Evolutionary conservation across 1,139 yeast genomes (phyloP).

Genomic region (Tardiomyces blankii): DNA sequence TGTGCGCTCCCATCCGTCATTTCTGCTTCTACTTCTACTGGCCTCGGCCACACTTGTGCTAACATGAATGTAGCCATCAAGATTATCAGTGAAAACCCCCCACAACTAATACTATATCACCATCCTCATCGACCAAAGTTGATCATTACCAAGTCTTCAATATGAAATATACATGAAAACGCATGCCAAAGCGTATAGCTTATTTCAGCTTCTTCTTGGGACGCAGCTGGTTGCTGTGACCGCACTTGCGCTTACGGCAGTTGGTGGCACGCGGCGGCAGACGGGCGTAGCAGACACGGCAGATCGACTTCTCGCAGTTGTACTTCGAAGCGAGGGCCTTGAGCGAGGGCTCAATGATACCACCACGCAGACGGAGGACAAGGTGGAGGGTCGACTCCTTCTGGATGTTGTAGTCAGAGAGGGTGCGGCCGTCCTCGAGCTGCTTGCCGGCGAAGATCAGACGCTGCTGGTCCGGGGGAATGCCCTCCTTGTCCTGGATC

Average conservation of each 20-base stretch:
- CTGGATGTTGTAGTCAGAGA: constrained; percentile 90
- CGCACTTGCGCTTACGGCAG: constrained; percentile 99
- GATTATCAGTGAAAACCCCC: no score
- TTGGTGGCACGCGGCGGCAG: constrained; percentile 99
- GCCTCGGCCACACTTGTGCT: no score
- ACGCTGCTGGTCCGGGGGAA: constrained; percentile 93
- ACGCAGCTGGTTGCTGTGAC: constrained; percentile 99
- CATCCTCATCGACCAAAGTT: not conserved
- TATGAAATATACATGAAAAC: not conserved
- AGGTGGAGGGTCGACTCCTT: constrained; percentile 85
- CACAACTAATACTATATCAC: no score
- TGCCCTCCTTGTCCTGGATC: constrained; percentile 92
- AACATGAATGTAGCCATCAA: no score
- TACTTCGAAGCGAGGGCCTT: constrained; percentile 98
- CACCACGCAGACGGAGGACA: constrained; percentile 87
- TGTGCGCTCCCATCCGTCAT: no score
- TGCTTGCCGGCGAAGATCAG: constrained; percentile 91
- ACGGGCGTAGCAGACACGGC: constrained; percentile 99
- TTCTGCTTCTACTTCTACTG: no score
- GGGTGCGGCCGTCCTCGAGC: constrained; percentile 87
- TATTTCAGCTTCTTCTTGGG: constrained; percentile 99
- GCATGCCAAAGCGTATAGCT: constrained; percentile 14
- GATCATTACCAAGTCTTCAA: not conserved
- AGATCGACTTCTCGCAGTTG: constrained; percentile 98
- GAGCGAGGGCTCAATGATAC: constrained; percentile 98